Conservation (phyloP, 2,329 filamentous ascomycete genomes). For the Cordyceps cateniannulata region DNA sequence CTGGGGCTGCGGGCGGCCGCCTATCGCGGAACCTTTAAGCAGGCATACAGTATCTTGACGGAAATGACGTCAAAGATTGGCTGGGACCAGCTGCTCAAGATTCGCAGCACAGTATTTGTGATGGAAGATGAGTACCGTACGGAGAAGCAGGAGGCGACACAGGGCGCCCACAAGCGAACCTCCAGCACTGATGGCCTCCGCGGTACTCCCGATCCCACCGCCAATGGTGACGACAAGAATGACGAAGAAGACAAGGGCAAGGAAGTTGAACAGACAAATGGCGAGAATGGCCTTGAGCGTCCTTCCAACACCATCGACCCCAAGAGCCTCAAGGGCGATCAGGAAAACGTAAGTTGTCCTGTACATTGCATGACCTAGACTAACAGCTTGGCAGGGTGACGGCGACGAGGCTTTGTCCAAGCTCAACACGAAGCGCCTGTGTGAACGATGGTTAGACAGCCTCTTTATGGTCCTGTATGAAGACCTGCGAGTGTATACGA, state of each 20-base stretch:
- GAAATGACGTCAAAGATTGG: slow-evolving; percentile 96
- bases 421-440: slow-evolving; percentile 94
- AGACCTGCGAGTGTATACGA: slow-evolving; percentile 95
- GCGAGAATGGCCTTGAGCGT: slow-evolving; percentile 55
- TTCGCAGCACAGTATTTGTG: slow-evolving; percentile 93
- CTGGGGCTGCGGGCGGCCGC: slow-evolving; percentile 78
- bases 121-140: slow-evolving; percentile 98
- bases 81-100: slow-evolving; percentile 93
- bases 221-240: slow-evolving; percentile 38
- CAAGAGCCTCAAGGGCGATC: slow-evolving; percentile 68
- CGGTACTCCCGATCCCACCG: slow-evolving; percentile 57
- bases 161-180: slow-evolving; percentile 53
- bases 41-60: slow-evolving; percentile 88
- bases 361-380: background rate
- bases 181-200: slow-evolving; percentile 74
- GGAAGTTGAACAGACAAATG: slow-evolving; percentile 32
- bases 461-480: slow-evolving; percentile 99
- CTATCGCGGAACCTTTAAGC: slow-evolving; percentile 92
- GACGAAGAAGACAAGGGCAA: slow-evolving; percentile 29
- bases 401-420: slow-evolving; percentile 73
- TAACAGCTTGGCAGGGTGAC: slow-evolving; percentile 41
- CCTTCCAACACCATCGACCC: slow-evolving; percentile 74
- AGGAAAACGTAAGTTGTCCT: slow-evolving; percentile 54
- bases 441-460: slow-evolving; percentile 96
- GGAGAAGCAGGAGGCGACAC: slow-evolving; percentile 63